phyloP scores from a whole-genome alignment of 2,329 filamentous ascomycete species.

The Mycocentrospora acerina region DNA sequence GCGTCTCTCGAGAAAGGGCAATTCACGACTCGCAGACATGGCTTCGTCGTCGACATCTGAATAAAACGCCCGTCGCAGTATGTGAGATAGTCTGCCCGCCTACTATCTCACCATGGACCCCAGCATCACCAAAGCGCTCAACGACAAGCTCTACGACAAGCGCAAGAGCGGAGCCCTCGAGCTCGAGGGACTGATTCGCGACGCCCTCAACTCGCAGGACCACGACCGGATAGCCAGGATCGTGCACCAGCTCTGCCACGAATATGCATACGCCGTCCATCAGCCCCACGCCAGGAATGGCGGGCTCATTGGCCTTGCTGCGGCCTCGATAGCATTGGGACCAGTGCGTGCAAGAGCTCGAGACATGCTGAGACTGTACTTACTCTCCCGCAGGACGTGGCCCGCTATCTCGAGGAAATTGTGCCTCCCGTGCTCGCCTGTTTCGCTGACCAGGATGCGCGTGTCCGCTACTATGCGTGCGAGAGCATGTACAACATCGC shows the following conservation, averaged over 20 bases:
- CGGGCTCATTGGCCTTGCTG: constrained; percentile 90
- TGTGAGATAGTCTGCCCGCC: constrained; percentile 22
- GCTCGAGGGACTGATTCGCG: constrained; percentile 86
- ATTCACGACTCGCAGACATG: too few relatives aligned
- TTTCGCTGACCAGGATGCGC: constrained; percentile 96
- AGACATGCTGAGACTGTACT: constrained; percentile 7
- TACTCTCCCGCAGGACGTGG: constrained; percentile 68
- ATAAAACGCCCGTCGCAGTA: constrained; percentile 13
- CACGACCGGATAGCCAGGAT: constrained; percentile 80
- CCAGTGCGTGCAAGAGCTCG: constrained; percentile 62
- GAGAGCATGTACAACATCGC: constrained; percentile 99
- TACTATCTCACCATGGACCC: constrained; percentile 67
- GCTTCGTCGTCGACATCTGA: too few relatives aligned
- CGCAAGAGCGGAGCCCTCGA: constrained; percentile 95
- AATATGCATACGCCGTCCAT: constrained; percentile 96
- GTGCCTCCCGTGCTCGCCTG: constrained; percentile 95
- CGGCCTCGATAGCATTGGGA: constrained; percentile 92
- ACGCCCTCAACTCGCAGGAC: constrained; percentile 74
- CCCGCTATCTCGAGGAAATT: constrained; percentile 87
- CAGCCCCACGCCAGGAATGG: constrained; percentile 96
- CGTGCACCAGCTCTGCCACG: constrained; percentile 93
- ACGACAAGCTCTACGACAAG: constrained; percentile 99
- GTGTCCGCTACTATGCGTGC: constrained; percentile 96
- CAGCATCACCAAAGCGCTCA: constrained; percentile 84
- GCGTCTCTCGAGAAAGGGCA: too few relatives aligned